Evolutionary conservation across 192 early-diverging fungal genomes (phyloP).

Genomic region (Gigaspora rosea): DNA sequence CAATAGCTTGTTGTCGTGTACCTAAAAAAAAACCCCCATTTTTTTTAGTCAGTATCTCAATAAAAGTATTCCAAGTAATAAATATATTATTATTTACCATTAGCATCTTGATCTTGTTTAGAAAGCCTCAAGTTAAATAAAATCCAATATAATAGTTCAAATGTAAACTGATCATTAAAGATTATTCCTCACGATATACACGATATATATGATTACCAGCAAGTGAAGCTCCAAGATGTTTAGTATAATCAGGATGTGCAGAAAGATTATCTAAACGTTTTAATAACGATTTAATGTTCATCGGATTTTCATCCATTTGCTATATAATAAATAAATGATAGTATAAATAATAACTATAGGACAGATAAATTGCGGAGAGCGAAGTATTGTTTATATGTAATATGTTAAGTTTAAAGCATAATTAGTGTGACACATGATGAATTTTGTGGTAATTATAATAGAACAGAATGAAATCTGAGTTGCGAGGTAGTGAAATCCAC

Average conservation of each 20-base stretch:
- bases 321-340: conserved; percentile 5
- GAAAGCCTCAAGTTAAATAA: conserved; percentile 62
- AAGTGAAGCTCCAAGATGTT: conserved; percentile 68
- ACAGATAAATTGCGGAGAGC: too few species aligned
- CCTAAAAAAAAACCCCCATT: conserved; percentile 40
- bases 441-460: too few species aligned
- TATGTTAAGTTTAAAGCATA: too few species aligned
- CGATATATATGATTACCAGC: conserved; percentile 73
- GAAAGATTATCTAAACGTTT: conserved; percentile 66
- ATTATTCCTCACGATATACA: conserved; percentile 63
- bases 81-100: conserved; percentile 39
- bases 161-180: conserved; percentile 61
- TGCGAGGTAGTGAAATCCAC: too few species aligned
- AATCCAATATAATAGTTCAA: conserved; percentile 71
- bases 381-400: too few species aligned
- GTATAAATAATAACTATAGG: too few species aligned
- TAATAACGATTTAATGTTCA: conserved; percentile 72
- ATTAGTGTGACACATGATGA: too few species aligned
- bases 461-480: too few species aligned
- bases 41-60: background rate
- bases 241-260: conserved; percentile 59
- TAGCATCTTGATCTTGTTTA: conserved; percentile 58
- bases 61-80: background rate
- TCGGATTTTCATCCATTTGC: conserved; percentile 52
- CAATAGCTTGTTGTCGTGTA: conserved; percentile 50